Evolutionary conservation across 2,329 filamentous ascomycete genomes (phyloP), one percentile per base, ranked within the genome.

Genomic region (Pestalotiopsis sp.): DNA sequence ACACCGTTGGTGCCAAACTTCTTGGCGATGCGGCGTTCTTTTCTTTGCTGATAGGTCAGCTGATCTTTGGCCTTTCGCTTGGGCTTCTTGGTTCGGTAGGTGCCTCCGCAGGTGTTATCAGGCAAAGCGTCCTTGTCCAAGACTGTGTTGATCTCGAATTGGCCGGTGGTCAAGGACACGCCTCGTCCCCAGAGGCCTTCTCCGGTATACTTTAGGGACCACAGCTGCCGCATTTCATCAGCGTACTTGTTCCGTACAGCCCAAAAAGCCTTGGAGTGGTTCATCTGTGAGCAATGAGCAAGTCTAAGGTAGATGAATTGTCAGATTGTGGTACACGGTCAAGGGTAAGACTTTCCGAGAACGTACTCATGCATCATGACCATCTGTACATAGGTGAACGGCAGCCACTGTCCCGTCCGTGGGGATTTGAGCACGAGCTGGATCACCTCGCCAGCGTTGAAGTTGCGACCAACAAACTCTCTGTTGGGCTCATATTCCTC

Each of bases 221-320:
- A 96, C 1, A 97, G 81, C 1, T 72, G 83, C 70, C 89, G 87
- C 87, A 97, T 89, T 66, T 93, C 86, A 9, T 84, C 84, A 1
- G 92, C 90, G 75, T 92, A 96, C 56, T 83, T 80, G 77, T 96
- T 92, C 60, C 93, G 84, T 20, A 94, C 91, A 10, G 87, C 86
- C 93, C 94, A 97, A 75, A 97, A 97, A 2, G 88, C 89, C 66
- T 88, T 86, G 1, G 89, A 91, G 77, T 97, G 94, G 77, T 97
- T 97, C 94, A 97, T 97, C 77, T 97, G 91, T 78, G 93, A 92
- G 84, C 92, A 94, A 78, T 97, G 93, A 3, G 93, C 93, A 38
- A 97, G 83, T 75, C 84, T 84, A 10, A 26, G n/a, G 38, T 26
- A 13, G n/a, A 13, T 9, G 17, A n/a, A 17, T 3, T 3, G 48